A percentile compares a stretch with the other conserved stretches of the same genome.
These are phyloP conservation scores for Moesziomyces antarcticus DNA, from an alignment of 1,284 basidiomycete species.

Conservation along the genomic window DNA sequence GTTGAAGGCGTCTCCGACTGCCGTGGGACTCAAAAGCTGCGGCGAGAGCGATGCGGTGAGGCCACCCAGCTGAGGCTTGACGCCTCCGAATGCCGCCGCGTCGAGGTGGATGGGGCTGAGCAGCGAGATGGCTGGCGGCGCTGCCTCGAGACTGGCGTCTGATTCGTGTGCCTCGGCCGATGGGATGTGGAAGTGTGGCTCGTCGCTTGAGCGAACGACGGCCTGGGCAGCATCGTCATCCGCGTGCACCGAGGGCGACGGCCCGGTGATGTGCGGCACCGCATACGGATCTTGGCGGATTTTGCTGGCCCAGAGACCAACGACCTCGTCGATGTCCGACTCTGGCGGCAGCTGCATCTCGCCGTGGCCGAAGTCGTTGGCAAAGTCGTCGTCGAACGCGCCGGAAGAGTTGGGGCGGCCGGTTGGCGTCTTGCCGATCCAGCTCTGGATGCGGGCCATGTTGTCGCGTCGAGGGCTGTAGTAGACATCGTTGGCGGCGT, in stretches of 20 bases:
- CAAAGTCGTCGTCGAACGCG: slow-evolving; percentile 20
- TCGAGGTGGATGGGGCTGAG: slow-evolving; percentile 58
- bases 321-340: slow-evolving; percentile 38
- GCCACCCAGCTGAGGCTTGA: slow-evolving; percentile 35
- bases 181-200: background rate
- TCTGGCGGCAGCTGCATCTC: slow-evolving; percentile 11
- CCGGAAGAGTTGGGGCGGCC: slow-evolving; percentile 16
- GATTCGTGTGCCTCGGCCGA: background rate
- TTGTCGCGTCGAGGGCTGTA: slow-evolving; percentile 30
- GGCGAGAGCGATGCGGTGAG: slow-evolving; percentile 19
- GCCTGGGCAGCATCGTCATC: background rate
- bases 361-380: slow-evolving; percentile 1
- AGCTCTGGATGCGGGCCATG: slow-evolving; percentile 40
- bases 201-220: no score
- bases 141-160: slow-evolving; percentile 8
- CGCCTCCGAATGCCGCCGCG: slow-evolving; percentile 30
- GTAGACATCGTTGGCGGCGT: slow-evolving; percentile 7
- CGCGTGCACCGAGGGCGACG: slow-evolving; percentile 8
- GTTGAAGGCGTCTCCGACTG: slow-evolving; percentile 20
- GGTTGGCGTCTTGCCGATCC: slow-evolving; percentile 40
- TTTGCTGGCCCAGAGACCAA: slow-evolving; percentile 39
- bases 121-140: slow-evolving; percentile 28
- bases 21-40: slow-evolving; percentile 27
- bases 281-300: slow-evolving; percentile 17
- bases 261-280: slow-evolving; percentile 22